Evolutionary conservation across 176 grass and related monocot genomes (phyloP).

Genomic region (Bonia amplexicaulis): DNA sequence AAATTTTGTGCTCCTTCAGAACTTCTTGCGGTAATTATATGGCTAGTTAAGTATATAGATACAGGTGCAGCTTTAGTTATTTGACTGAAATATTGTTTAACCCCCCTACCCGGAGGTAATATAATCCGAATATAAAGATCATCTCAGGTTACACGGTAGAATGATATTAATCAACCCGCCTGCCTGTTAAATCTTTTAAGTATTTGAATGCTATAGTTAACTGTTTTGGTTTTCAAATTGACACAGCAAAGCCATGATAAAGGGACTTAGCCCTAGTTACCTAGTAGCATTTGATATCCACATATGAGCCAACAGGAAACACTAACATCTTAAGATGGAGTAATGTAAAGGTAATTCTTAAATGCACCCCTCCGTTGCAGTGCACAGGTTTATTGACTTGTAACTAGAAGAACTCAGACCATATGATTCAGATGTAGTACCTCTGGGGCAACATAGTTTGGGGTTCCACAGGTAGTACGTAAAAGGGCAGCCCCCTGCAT

Average conservation of each 20-base stretch:
- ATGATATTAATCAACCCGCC: background rate
- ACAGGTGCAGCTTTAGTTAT: background rate
- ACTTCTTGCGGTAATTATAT: background rate
- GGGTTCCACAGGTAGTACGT: constrained; percentile 92
- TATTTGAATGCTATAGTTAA: background rate
- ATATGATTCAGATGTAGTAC: constrained; percentile 42
- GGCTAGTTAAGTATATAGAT: background rate
- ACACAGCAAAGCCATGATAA: constrained; percentile 19
- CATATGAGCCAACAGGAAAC: background rate
- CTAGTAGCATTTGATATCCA: constrained; percentile 22
- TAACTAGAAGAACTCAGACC: background rate
- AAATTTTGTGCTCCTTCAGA: background rate
- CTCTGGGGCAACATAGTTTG: constrained; percentile 99
- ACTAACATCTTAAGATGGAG: background rate
- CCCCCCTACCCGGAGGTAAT: background rate
- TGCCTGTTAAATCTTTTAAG: background rate
- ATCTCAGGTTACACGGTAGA: background rate
- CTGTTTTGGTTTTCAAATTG: background rate
- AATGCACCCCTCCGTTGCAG: constrained; percentile 1
- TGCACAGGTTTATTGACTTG: constrained; percentile 8
- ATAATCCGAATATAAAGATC: background rate
- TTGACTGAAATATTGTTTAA: background rate
- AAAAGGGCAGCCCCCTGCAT: constrained; percentile 67
- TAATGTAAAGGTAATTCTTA: constrained; percentile 6
- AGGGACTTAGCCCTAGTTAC: background rate